Base-by-base conservation (phyloP, 352 stramenopile species). In the Phytophthora litchii region DNA sequence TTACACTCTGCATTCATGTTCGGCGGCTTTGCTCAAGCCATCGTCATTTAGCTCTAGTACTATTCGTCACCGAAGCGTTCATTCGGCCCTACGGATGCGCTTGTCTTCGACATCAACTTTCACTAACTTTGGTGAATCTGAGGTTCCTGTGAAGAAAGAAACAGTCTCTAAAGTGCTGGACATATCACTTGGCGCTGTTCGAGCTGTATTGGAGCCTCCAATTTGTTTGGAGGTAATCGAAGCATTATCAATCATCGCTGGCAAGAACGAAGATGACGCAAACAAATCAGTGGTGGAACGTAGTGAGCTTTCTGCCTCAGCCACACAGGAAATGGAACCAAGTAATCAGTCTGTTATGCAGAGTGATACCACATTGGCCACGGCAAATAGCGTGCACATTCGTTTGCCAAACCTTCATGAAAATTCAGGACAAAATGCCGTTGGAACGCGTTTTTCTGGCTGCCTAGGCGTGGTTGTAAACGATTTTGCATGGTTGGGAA, bases 51-150 rank as follows among this genome's bases (percentile, higher is more conserved):
- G 12, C 14, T 59, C 35, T 21, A 54, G 38, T 13, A 70, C 75
- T 52, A 59, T 83, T 41, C 67, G 64, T 21, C 60, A 76, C 23
- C 67, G 83, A 57, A 89, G 83, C 38, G 67, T 77, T 32, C 74
- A 90, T 60, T 92, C 80, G 13, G 80, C 83, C 10, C n/a, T 92
- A 41, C 76, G 83, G 3, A 59, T 90, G 45, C 74, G 76, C 11
- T 61, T 71, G 34, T 52, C 67, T 45, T 64, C 41, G 3, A 68
- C 48, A 10, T 60, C 41, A 41, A 53, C 29, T 17, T 46, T 55
- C 11, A 54, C 20, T 36, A 53, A 61, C 36, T n/a, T 19, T 34
- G 42, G 57, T 29, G 37, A 44, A 19, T 25, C 14, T 43, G 17
- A 44, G 0, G 2, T 12, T 36, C 23, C 55, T 48, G 11, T 14